A percentile compares a stretch with the other conserved stretches of the same genome.
Conservation (phyloP, 495 filamentous ascomycete species). For the Oidiodendron maius region DNA sequence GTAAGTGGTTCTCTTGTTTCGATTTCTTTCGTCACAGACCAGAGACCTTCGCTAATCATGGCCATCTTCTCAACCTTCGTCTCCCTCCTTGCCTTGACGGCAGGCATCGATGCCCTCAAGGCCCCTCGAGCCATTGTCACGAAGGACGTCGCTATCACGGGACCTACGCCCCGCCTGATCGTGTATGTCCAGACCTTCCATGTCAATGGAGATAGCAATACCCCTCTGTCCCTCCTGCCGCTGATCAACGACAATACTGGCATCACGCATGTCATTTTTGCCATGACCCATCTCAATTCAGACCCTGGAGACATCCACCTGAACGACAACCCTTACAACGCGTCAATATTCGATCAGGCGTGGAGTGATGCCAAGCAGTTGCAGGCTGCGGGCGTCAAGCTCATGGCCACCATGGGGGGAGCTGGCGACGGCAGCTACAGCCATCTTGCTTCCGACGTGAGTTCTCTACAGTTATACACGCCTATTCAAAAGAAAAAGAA, state of each 20-base stretch:
- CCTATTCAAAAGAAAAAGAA: too few species aligned
- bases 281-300: constrained; percentile 39
- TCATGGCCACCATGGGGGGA: constrained; percentile 38
- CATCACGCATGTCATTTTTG: constrained; percentile 40
- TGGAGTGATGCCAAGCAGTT: constrained; percentile 36
- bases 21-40: too few species aligned
- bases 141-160: too few species aligned
- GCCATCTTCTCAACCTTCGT: too few species aligned
- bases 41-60: too few species aligned
- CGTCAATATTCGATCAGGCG: constrained; percentile 23
- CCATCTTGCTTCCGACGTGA: constrained; percentile 20
- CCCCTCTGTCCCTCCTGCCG: constrained; percentile 38
- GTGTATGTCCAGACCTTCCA: constrained; percentile 40
- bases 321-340: constrained; percentile 33
- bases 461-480: neutral
- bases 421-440: constrained; percentile 29
- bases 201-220: constrained; percentile 22
- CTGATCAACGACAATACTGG: constrained; percentile 35
- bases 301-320: constrained; percentile 35
- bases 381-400: constrained; percentile 34
- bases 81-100: too few species aligned
- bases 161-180: constrained; percentile 33
- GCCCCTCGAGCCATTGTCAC: too few species aligned
- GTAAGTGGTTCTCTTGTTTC: too few species aligned
- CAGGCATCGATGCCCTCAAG: too few species aligned